Percentiles rank a stretch among this genome's conserved stretches.
These are phyloP conservation scores for Malus hybrid DNA, from an alignment of 331 rosid species.

Conservation along the genomic window DNA sequence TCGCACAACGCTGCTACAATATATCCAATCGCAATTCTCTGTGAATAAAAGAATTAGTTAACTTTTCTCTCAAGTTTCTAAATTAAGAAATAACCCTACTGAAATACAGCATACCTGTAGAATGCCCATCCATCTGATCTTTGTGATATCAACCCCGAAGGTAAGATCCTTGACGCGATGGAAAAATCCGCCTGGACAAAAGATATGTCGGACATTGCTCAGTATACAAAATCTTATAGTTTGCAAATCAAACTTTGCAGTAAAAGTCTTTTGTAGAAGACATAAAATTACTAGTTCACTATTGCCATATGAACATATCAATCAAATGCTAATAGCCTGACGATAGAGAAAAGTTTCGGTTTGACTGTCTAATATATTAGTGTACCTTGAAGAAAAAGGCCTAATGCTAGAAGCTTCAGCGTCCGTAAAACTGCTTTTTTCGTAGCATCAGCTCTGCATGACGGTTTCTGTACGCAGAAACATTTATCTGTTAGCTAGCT, in stretches of 20 bases:
- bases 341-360: not conserved
- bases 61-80: not conserved
- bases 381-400: constrained; percentile 88
- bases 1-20: constrained; percentile 75
- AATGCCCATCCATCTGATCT: constrained; percentile 81
- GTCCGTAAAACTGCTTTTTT: constrained; percentile 62
- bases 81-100: too few species aligned
- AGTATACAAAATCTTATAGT: not conserved
- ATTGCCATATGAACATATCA: not conserved
- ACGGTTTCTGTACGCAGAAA: constrained; percentile 39
- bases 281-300: too few species aligned
- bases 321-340: not conserved
- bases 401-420: constrained; percentile 67
- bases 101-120: constrained; percentile 48
- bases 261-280: too few species aligned
- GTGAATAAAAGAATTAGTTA: not conserved
- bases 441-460: constrained; percentile 52
- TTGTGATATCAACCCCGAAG: constrained; percentile 71
- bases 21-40: constrained; percentile 91
- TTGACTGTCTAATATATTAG: too few species aligned
- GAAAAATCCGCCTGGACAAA: constrained; percentile 71
- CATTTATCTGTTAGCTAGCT: not conserved
- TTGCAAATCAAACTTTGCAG: not conserved
- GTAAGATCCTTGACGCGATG: constrained; percentile 69
- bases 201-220: not conserved